These are phyloP conservation scores for Lyophyllum shimeji DNA, from an alignment of 768 basidiomycete species.

Conservation along the genomic window DNA sequence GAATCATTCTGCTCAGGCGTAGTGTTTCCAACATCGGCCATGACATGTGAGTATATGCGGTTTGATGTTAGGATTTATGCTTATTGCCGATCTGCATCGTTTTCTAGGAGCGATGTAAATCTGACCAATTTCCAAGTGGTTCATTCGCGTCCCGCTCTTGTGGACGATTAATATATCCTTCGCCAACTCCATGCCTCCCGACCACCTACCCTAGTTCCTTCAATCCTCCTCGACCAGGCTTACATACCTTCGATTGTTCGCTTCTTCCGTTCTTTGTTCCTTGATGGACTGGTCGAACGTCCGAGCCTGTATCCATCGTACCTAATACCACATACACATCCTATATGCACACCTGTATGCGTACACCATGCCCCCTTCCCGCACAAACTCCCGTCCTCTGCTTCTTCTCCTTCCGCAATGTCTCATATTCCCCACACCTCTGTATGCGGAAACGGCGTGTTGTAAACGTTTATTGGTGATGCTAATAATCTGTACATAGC, in stretches of 20 bases:
- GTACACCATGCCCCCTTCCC: not conserved
- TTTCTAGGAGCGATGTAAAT: not conserved
- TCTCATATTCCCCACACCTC: not conserved
- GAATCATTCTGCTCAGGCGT: slow-evolving; percentile 17
- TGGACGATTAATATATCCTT: not conserved
- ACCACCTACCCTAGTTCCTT: not conserved
- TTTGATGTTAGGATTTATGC: not conserved
- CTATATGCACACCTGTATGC: not conserved
- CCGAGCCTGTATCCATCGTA: not conserved
- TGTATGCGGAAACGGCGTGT: not conserved
- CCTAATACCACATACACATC: slow-evolving; percentile 1
- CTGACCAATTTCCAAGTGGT: not conserved
- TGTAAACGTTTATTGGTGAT: not conserved
- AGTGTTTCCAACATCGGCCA: not conserved
- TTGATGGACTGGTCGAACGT: not conserved
- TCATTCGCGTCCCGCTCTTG: not conserved
- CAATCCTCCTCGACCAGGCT: not conserved
- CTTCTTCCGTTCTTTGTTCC: not conserved
- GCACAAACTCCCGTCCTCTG: not conserved
- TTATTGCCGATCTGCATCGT: not conserved
- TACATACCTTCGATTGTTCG: not conserved
- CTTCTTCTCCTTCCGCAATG: not conserved
- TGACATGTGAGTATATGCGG: slow-evolving; percentile 5
- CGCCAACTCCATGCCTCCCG: not conserved
- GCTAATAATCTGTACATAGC: slow-evolving; percentile 6